phyloP scores from a whole-genome alignment of 2,329 filamentous ascomycete species.

The Aspergillus amoenus region DNA sequence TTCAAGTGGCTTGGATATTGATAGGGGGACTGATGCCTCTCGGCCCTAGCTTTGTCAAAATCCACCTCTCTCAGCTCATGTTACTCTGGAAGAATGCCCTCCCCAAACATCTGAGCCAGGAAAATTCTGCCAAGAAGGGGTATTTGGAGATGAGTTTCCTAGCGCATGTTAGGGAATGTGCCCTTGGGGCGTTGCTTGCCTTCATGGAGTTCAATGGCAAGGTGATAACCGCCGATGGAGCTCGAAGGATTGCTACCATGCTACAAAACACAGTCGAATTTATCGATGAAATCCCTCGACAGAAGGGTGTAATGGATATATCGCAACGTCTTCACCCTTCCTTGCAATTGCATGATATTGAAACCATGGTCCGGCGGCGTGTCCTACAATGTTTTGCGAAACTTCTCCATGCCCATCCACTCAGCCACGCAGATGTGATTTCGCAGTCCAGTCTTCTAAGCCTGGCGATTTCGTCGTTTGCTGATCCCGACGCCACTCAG shows the following conservation, averaged over 20 bases:
- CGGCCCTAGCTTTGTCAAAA: conserved; percentile 97
- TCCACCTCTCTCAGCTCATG: conserved; percentile 89
- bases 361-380: conserved; percentile 87
- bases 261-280: conserved; percentile 92
- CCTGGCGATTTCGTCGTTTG: conserved; percentile 85
- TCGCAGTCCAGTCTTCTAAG: conserved; percentile 90
- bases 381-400: conserved; percentile 95
- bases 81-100: conserved; percentile 96
- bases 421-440: conserved; percentile 79
- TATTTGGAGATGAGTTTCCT: conserved; percentile 88
- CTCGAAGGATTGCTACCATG: conserved; percentile 89
- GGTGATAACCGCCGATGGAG: conserved; percentile 88
- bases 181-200: conserved; percentile 83
- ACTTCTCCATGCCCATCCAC: conserved; percentile 82
- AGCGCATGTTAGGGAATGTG: conserved; percentile 91
- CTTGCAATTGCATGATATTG: conserved; percentile 83
- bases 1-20: conserved; percentile 96
- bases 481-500: conserved; percentile 76
- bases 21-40: conserved; percentile 96
- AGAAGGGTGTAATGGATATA: conserved; percentile 84
- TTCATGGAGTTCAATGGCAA: conserved; percentile 94
- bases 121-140: conserved; percentile 80
- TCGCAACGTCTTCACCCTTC: conserved; percentile 79
- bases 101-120: conserved; percentile 88
- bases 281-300: conserved; percentile 76